phyloP scores from a whole-genome alignment of 2,329 filamentous ascomycete genomes.

The Aspergillus ochraceus region DNA sequence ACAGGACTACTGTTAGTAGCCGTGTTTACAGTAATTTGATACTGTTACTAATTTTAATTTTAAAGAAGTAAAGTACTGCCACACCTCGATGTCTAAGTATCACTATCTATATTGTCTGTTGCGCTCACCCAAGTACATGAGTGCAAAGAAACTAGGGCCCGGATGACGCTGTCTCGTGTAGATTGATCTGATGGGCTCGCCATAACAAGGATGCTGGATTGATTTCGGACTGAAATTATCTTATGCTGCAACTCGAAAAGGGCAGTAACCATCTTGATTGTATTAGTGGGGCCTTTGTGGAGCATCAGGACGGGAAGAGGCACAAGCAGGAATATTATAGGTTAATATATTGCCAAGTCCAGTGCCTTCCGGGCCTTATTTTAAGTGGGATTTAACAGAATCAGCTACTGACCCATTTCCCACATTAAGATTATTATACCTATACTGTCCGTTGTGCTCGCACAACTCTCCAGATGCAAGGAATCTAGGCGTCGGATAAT shows the following conservation, averaged over 20 bases:
- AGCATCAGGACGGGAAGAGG: not conserved
- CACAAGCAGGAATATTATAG: not conserved
- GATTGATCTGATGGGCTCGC: not conserved
- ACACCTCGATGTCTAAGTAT: not conserved
- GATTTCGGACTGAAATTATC: not conserved
- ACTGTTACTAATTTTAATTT: not conserved
- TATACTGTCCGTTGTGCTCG: not conserved
- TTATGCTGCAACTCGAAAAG: not conserved
- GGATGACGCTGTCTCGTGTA: not conserved
- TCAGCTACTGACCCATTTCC: not conserved
- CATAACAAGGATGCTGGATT: not conserved
- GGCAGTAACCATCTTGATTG: not conserved
- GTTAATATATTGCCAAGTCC: not conserved
- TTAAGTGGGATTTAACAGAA: not conserved
- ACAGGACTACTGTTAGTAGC: not conserved
- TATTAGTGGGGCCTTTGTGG: not conserved
- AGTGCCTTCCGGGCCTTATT: not conserved
- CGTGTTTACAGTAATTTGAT: not conserved
- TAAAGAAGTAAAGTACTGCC: not conserved
- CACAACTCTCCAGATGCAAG: not conserved
- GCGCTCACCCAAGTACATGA: not conserved
- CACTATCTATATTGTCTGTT: not conserved
- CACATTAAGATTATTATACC: not conserved
- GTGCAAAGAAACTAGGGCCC: not conserved
- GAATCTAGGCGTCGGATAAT: not conserved